Evolutionary conservation across 352 stramenopile genomes (phyloP), one percentile per base, ranked within the genome.

Genomic region (Phytophthora hybrid): DNA sequence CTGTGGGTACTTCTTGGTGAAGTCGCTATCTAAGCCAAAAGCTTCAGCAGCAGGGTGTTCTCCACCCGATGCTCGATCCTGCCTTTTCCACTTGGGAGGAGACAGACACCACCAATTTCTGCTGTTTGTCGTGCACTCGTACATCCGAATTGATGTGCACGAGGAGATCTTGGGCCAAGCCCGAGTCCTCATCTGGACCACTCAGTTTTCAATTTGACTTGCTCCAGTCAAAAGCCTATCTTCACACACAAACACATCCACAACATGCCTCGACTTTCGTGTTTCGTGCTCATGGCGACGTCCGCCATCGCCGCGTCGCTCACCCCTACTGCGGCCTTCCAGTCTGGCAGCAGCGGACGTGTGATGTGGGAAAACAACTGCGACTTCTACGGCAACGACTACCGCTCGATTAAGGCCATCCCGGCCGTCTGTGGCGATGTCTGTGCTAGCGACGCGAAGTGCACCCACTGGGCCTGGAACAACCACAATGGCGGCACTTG

Each of bases 361-460:
- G 75, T 81, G 19, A 77, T 81, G 75, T 81, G 75, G 78, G 75
- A 78, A 34, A 73, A 73, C 59, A 71, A 83, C 49, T 84, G 78
- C 72, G 65, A 82, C 63, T 83, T 73, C 65, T 59, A 69, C 52
- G 75, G 68, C 32, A 67, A 81, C 39, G 70, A 84, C 66, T 70
- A 74, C 54, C 66, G 66, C 52, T 66, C 49, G 18, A 56, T 80
- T 44, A 57, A 19, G 14, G 78, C 44, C 44, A 81, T 81, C 60
- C 73, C 73, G 3, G 66, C 67, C 21, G 61, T 76, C 3, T 85
- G 78, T 54, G 72, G 78, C 41, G 75, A 81, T 26, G 49, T 81
- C 3, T 85, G 79, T 29, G 71, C 62, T 3, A 68, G 63, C 31
- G 67, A 82, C 41, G 44, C 51, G 18, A 34, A 32, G 47, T 86